Base-by-base conservation (phyloP, 768 basidiomycete species). In the Epithele typhae region DNA sequence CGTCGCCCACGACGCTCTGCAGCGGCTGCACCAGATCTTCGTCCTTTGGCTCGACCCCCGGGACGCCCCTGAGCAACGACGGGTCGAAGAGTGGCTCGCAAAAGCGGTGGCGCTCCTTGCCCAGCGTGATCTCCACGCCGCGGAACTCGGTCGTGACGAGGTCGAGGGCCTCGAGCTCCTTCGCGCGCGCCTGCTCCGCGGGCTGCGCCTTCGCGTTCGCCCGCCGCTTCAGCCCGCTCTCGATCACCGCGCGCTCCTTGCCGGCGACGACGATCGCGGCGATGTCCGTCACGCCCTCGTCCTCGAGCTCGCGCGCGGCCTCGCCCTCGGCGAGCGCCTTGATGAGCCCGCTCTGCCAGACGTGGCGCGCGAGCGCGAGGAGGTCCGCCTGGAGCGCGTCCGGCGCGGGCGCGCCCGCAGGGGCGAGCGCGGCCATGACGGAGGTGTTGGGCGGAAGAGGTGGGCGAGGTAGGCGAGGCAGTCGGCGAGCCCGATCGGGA, bases 1-100 rank as follows among this genome's bases (percentile, higher is more conserved):
- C 76, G 51, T 75, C 70, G 5, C 80, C 84, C 7, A 85, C 78
- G 3, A 77, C 81, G 19, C 84, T 81, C 53, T 86, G 87, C 55
- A 37, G 54, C 45, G 48, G 61, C 62, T 15, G 59, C 43, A 43
- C 33, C 18, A 38, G 37, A 21, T 48, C 58, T 1, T 46, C 42
- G n/a, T 37, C 46, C 40, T 44, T 50, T 24, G 40, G 41, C 32
- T 43, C 35, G 3, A 52, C 50, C 4, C 48, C 52, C 21, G 41
- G 32, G 4, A 62, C 40, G 25, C 51, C 48, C 11, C 67, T 65
- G 47, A 90, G 64, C 34, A 90, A 57, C 3, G 64, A 69, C 2
- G 85, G 84, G 59, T 92, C 84, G 53, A 92, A 93, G 22, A 96
- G 71, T 5, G 92, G 90, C 63, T 95, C 93, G 62, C 89, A 92